A percentile compares a stretch with the other conserved stretches of the same genome.
phyloP scores from a whole-genome alignment of 1,139 yeast genomes.

The Hyphopichia fennica region DNA sequence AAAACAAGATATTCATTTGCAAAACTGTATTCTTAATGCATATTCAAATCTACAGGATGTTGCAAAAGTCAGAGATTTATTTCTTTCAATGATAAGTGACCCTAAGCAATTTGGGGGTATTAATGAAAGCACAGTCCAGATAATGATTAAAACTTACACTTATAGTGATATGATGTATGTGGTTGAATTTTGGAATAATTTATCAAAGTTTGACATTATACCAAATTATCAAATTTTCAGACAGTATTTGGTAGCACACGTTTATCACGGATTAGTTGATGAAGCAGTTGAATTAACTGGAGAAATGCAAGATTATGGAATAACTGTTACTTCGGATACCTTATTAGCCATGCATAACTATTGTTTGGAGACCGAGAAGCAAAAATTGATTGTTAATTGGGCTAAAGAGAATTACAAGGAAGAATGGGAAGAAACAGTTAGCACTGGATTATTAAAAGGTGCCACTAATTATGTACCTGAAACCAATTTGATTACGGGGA shows the following conservation, averaged over 20 bases:
- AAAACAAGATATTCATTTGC: constrained; percentile 56
- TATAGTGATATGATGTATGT: constrained; percentile 60
- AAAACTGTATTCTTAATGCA: constrained; percentile 67
- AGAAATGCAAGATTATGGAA: constrained; percentile 52
- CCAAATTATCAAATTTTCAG: constrained; percentile 58
- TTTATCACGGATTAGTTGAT: constrained; percentile 63
- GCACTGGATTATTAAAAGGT: constrained; percentile 37
- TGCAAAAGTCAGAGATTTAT: constrained; percentile 59
- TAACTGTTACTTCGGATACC: constrained; percentile 50
- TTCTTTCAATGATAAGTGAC: constrained; percentile 56
- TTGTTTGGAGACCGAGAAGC: constrained; percentile 52
- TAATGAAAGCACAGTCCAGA: constrained; percentile 68
- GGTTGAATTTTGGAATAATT: constrained; percentile 61
- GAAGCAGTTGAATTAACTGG: constrained; percentile 57
- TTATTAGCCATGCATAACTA: constrained; percentile 61
- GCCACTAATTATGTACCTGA: constrained; percentile 37
- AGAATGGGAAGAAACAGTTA: constrained; percentile 48
- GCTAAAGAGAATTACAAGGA: constrained; percentile 44
- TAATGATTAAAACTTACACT: constrained; percentile 69
- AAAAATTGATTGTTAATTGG: constrained; percentile 51
- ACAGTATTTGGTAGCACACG: constrained; percentile 72
- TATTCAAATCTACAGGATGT: constrained; percentile 64
- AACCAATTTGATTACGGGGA: constrained; percentile 15
- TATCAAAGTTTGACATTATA: constrained; percentile 52
- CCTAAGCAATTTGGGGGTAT: constrained; percentile 52